Base-by-base conservation (phyloP, 805 yeast species). In the Saccharomycopsis fibuligera region DNA sequence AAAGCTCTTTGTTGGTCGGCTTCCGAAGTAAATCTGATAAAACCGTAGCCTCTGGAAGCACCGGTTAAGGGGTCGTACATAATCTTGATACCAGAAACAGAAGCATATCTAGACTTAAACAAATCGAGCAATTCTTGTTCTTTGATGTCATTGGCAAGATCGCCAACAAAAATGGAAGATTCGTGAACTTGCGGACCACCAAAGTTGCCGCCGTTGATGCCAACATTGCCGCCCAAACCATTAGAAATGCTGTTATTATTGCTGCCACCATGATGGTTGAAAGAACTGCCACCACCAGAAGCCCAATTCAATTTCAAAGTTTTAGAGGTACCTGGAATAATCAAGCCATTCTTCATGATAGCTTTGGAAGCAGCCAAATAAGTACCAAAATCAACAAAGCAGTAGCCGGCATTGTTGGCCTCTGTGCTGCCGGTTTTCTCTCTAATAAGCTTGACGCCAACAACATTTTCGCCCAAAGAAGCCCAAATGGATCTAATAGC, bases 141-240 rank as follows among this genome's bases (percentile, higher is more conserved):
- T 16, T 80, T 78, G 21, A 86, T 81, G 47, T 81, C 86, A 21
- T 82, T 78, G 5, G 83, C 79, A 54, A 89, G 66, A 62, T 88
- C 96, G 40, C 96, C 96, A 16, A 90, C 91, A 65, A 89, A 89
- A 21, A 90, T 70, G 1, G 96, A 83, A 55, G 64, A 74, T 55
- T 82, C 89, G 33, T 29, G 51, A 22, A 24, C 59, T 41, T 30
- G 55, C 54, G 23, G 58, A 50, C 62, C 62, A 3, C 65, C 57
- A 24, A 27, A 8, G 21, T 31, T 40, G 22, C 33, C 23, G 12
- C 10, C n/a, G 21, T 25, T 9, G 25, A 67, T 65, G 16, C 62
- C 62, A 3, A 65, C 57, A 19, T 30, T 5, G 16, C 21, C 27
- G 16, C 27, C 19, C 8, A 12, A 17, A 12, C 30, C n/a, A n/a